Evolutionary conservation across 179 eudicot species (phyloP).

Genomic region (Amaranthus tricolor): DNA sequence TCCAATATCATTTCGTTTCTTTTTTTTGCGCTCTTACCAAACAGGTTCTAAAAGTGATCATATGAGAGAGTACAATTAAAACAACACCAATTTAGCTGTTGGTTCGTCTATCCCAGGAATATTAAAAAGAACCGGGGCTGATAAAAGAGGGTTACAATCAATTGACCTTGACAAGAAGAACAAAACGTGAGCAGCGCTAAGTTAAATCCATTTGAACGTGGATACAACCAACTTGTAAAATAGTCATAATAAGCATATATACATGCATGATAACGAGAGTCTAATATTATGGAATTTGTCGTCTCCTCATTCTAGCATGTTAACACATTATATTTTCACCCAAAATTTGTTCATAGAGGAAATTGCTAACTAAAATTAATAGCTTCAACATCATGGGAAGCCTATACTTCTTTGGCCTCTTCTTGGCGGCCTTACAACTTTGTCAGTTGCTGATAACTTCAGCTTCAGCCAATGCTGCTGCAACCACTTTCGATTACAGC

Average conservation of each 20-base stretch:
- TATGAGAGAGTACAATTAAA: no score
- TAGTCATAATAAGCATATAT: background rate
- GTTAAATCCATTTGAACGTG: constrained; percentile 21
- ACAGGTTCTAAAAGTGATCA: no score
- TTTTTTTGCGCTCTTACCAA: no score
- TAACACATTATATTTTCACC: background rate
- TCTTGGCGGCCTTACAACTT: constrained; percentile 13
- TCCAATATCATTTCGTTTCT: no score
- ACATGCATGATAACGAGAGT: no score
- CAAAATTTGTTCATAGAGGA: background rate
- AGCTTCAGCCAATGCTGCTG: background rate
- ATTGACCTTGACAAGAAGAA: background rate
- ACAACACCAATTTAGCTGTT: no score
- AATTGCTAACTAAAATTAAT: background rate
- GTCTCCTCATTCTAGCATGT: constrained; percentile 1
- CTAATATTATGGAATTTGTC: background rate
- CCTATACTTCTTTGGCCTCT: background rate
- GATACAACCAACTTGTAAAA: constrained; percentile 14
- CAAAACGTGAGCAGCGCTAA: constrained; percentile 29
- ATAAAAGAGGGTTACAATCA: background rate
- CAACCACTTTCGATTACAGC: constrained; percentile 30
- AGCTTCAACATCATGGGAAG: background rate
- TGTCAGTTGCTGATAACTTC: constrained; percentile 8
- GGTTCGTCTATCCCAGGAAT: no score
- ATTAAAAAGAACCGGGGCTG: no score